These are phyloP conservation scores for Irpex sp. DNA, from an alignment of 1,284 basidiomycete species.

Conservation along the genomic window DNA sequence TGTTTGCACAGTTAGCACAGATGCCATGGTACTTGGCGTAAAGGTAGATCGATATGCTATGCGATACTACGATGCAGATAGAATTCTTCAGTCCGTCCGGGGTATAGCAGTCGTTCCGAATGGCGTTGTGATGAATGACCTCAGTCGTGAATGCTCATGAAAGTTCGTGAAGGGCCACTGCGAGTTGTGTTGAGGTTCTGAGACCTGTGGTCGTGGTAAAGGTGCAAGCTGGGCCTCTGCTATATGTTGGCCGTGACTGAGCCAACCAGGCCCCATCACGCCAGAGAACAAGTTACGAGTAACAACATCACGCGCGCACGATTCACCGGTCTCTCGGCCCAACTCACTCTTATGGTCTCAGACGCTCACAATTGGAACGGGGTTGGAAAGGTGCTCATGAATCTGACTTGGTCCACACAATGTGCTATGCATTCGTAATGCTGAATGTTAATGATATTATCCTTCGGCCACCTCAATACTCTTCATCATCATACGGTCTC, in stretches of 20 bases:
- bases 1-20: slow-evolving; percentile 1
- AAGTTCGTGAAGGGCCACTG: neutral
- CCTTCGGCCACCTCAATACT: slow-evolving; percentile 15
- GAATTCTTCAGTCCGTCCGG: neutral
- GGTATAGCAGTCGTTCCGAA: neutral
- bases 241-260: neutral
- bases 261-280: neutral
- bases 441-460: neutral
- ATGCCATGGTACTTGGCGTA: neutral
- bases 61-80: too few species aligned
- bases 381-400: too few species aligned
- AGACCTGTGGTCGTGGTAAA: neutral
- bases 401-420: neutral
- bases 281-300: neutral
- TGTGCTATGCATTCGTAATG: neutral
- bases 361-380: too few species aligned
- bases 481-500: slow-evolving; percentile 40
- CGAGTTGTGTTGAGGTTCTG: neutral
- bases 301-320: neutral
- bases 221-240: neutral
- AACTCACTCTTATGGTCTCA: too few species aligned
- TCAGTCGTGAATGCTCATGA: slow-evolving; percentile 1
- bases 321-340: neutral
- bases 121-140: neutral
- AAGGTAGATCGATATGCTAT: too few species aligned